Base-by-base conservation (phyloP, 371 early-diverging fungal genomes). In the Conidiobolus incongruus region DNA sequence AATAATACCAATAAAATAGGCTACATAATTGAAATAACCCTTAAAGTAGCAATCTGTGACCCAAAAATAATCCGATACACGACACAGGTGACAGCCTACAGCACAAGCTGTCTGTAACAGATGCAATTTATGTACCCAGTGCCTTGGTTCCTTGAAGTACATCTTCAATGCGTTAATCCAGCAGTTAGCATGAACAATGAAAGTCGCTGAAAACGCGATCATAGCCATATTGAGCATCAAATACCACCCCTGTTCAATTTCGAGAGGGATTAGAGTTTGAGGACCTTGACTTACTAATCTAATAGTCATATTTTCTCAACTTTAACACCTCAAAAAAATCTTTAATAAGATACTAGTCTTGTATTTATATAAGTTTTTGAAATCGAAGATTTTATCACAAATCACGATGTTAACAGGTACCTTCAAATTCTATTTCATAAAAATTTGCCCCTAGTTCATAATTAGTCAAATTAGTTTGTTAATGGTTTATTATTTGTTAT, bases 171-270 rank as follows among this genome's bases (percentile, higher is more conserved):
- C 31, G 26, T 30, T 24, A 19, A n/a, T 11, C 19, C n/a, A 24
- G 17, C 31, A 29, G 40, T 30, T 40, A 19, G 26, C 26, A 15
- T 40, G 40, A 4, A 40, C 40, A 11, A 40, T 40, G 7, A 40
- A 30, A 2, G 40, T 40, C 11, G 40, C 40, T n/a, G 40, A 42
- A 22, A 42, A 42, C 4, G 22, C 22, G 15, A 42, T 12, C 42
- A 42, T 42, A 13, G 42, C 42, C 42, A 42, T 42, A 19, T 42
- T 42, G 32, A 31, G 16, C 19, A 28, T 42, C 4, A 22, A 8
- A 17, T 32, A 42, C 42, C 40, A 40, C 26, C 15, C 28, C 15
- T 17, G 4, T 2, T 40, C 40, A 6, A 40, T n/a, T n/a, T n/a
- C n/a, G n/a, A n/a, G n/a, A n/a, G n/a, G n/a, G n/a, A n/a, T n/a